Percentiles rank a stretch among this genome's conserved stretches.
Evolutionary conservation across 2,329 filamentous ascomycete genomes (phyloP).

Genomic region (Ascochyta clinopodiicola): DNA sequence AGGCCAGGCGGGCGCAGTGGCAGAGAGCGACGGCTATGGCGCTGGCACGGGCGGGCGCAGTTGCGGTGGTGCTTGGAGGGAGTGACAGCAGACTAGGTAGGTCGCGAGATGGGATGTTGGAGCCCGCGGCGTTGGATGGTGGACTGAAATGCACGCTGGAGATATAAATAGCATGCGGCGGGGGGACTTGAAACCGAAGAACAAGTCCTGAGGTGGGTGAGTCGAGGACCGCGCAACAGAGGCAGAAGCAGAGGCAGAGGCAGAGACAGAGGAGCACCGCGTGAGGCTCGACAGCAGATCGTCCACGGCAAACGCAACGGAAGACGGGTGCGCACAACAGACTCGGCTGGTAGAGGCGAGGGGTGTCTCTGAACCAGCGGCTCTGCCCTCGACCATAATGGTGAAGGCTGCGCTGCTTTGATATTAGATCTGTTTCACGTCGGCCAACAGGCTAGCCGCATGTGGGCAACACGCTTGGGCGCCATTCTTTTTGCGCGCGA

Average conservation of each 20-base stretch:
- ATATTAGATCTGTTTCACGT: conserved; percentile 10
- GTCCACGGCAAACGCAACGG: not conserved
- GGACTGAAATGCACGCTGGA: conserved; percentile 13
- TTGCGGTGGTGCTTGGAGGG: conserved; percentile 16
- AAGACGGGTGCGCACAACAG: not conserved
- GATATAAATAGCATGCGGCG: conserved; percentile 18
- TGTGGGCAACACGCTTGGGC: not conserved
- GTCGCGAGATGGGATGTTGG: conserved; percentile 3
- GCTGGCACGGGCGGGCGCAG: conserved; percentile 13
- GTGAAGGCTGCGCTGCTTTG: no score
- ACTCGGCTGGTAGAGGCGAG: conserved; percentile 20
- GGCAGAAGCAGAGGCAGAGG: not conserved
- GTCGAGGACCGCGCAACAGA: conserved; percentile 13
- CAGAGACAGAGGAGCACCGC: not conserved
- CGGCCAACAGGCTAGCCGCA: not conserved
- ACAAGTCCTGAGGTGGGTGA: not conserved
- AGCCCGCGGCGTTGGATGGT: conserved; percentile 24
- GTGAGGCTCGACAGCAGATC: not conserved
- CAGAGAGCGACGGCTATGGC: conserved; percentile 12
- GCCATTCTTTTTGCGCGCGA: no score
- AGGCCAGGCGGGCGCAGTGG: conserved; percentile 18
- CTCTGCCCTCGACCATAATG: conserved; percentile 23
- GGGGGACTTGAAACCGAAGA: conserved; percentile 11
- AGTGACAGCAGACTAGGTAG: conserved; percentile 2
- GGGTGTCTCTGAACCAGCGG: conserved; percentile 25